Base-by-base conservation (phyloP, 495 filamentous ascomycete genomes). In the Glonium stellatum region DNA sequence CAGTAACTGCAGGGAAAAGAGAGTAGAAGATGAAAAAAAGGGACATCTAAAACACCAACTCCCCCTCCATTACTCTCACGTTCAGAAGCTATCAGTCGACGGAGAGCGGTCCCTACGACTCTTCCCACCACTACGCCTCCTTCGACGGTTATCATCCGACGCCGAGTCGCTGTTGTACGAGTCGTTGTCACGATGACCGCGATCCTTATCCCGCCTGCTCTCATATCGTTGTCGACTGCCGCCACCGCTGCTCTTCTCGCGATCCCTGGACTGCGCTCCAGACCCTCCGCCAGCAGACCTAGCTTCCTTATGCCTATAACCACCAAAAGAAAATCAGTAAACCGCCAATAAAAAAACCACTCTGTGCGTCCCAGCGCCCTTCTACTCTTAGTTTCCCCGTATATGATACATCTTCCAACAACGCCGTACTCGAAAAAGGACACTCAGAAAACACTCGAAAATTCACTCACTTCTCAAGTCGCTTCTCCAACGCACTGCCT, bases 391-490 rank as follows among this genome's bases (percentile, higher is more conserved):
- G n/a, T n/a, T n/a, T n/a, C n/a, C n/a, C n/a, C n/a, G n/a, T n/a
- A 31, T 31, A 31, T 31, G n/a, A 51, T 22, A 51, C 11, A 25
- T 31, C 48, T 23, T 25, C 1, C 23, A 51, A 27, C 6, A 11
- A 10, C 25, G 10, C 18, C 15, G 13, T 8, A n/a, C 21, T 15
- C n/a, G n/a, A n/a, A n/a, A n/a, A n/a, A n/a, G n/a, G n/a, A n/a
- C n/a, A n/a, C n/a, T n/a, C n/a, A n/a, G n/a, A 13, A 44, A 18
- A 44, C 37, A 34, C 42, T 35, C 34, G 11, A 22, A 54, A 46
- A 35, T 5, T 18, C 36, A 67, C 65, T 64, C 58, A 67, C 65
- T 64, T 63, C 35, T 67, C 65, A 35, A 61, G 55, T 23, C 57
- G 46, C 58, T 59, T 67, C 61, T 67, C 65, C 22, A 67, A 19